A percentile compares a stretch with the other conserved stretches of the same genome.
These are phyloP conservation scores for Mycena vulgaris DNA, from an alignment of 768 basidiomycete genomes.

Conservation along the genomic window DNA sequence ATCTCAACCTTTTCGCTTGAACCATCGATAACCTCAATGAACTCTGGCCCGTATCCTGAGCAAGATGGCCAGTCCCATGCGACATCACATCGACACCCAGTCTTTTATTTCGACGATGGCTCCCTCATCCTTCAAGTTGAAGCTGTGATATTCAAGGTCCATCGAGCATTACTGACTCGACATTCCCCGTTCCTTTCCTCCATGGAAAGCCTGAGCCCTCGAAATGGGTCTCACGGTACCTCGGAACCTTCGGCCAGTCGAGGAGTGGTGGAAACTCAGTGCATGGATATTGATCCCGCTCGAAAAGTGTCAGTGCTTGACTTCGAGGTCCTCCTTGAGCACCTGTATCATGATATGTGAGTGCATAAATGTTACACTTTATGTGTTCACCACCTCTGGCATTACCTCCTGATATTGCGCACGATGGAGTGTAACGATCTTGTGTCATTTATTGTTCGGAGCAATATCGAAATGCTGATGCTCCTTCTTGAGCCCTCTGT, in stretches of 20 bases:
- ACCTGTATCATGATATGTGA: constrained; percentile 80
- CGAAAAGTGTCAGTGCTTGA: constrained; percentile 60
- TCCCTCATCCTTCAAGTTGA: constrained; percentile 66
- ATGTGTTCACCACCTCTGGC: neutral
- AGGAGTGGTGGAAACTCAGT: constrained; percentile 19
- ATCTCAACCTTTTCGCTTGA: neutral
- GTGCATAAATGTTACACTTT: constrained; percentile 44
- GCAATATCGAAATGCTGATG: constrained; percentile 23
- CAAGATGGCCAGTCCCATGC: neutral
- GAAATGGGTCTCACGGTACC: neutral
- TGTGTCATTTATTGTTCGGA: constrained; percentile 12
- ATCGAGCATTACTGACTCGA: constrained; percentile 64
- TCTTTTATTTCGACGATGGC: constrained; percentile 80
- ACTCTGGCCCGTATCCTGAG: neutral
- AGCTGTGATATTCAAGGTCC: constrained; percentile 69
- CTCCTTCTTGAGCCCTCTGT: constrained; percentile 60
- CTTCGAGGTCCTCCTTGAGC: constrained; percentile 70
- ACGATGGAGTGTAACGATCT: constrained; percentile 21
- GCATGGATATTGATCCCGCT: constrained; percentile 54
- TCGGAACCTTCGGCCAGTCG: neutral
- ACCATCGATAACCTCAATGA: constrained; percentile 7
- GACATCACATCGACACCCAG: constrained; percentile 53
- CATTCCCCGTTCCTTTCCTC: constrained; percentile 57
- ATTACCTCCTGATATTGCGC: constrained; percentile 7
- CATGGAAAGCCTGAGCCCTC: neutral